Conservation (phyloP, 768 basidiomycete species). For the Agaricus subrufescens region DNA sequence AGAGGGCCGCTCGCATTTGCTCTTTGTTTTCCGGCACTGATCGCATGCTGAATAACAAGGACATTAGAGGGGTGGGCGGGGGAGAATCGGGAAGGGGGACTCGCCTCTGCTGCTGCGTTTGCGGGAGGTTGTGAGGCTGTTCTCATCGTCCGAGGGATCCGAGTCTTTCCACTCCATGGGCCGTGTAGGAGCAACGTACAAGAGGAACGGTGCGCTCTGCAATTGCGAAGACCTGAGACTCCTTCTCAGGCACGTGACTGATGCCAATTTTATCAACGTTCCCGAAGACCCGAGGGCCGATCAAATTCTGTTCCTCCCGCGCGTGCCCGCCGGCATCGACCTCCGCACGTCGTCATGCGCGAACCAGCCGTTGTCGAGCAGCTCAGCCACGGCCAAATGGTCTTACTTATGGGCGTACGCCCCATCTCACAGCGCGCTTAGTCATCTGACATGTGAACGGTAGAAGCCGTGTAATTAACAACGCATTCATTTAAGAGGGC, state of each 20-base stretch:
- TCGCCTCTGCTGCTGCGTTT: conserved; percentile 66
- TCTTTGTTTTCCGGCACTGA: conserved; percentile 84
- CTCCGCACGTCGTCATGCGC: neutral
- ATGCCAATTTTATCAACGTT: too few species aligned
- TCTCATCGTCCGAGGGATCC: conserved; percentile 57
- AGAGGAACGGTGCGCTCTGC: conserved; percentile 9
- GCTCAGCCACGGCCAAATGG: neutral
- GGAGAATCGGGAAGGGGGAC: neutral
- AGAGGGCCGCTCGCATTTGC: conserved; percentile 67
- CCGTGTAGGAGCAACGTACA: conserved; percentile 18
- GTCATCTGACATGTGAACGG: conserved; percentile 4
- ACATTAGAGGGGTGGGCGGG: conserved; percentile 11
- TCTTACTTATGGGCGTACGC: neutral
- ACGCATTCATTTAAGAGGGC: conserved; percentile 67
- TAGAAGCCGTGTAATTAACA: neutral
- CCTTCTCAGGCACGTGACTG: neutral
- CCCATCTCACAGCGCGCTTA: neutral
- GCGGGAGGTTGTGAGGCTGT: conserved; percentile 34
- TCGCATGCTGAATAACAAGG: conserved; percentile 59
- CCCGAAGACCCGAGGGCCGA: neutral
- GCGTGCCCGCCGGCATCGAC: too few species aligned
- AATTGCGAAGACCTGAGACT: conserved; percentile 16
- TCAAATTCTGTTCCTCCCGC: neutral
- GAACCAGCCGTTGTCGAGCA: neutral
- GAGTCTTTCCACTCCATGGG: conserved; percentile 57